Conservation (phyloP, 441 rosid species). For the Pelargonium citronellum region DNA sequence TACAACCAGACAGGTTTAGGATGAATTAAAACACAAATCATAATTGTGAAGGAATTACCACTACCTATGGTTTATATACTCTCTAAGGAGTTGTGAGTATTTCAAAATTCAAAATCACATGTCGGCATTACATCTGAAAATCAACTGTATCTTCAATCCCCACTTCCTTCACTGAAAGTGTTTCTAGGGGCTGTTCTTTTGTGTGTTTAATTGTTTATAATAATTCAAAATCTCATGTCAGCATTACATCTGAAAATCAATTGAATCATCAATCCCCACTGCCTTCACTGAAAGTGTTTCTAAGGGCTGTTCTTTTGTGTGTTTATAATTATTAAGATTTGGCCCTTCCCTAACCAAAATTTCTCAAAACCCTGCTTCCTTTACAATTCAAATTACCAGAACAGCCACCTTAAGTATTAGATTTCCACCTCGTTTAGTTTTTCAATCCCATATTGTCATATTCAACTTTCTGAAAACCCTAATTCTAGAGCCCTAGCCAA, state of each 20-base stretch:
- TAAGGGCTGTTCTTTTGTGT: background rate
- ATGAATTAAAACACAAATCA: background rate
- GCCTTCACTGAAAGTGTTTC: background rate
- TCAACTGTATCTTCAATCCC: background rate
- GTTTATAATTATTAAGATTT: background rate
- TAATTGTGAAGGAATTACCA: background rate
- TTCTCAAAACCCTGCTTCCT: background rate
- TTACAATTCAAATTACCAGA: background rate
- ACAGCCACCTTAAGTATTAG: background rate
- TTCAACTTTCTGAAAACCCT: background rate
- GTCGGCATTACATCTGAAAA: background rate
- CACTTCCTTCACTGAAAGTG: background rate
- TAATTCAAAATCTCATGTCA: background rate
- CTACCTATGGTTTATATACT: background rate
- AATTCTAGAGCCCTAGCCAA: background rate
- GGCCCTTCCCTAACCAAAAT: background rate
- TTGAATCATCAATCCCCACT: background rate
- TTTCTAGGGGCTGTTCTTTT: no score
- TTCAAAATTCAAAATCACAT: background rate
- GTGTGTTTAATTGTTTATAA: no score
- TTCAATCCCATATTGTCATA: background rate
- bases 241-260: background rate
- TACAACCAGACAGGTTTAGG: background rate
- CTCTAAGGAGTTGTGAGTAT: background rate
- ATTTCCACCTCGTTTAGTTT: background rate